phyloP scores from a whole-genome alignment of 805 yeast genomes.

The Yarrowia yakushimensis region DNA sequence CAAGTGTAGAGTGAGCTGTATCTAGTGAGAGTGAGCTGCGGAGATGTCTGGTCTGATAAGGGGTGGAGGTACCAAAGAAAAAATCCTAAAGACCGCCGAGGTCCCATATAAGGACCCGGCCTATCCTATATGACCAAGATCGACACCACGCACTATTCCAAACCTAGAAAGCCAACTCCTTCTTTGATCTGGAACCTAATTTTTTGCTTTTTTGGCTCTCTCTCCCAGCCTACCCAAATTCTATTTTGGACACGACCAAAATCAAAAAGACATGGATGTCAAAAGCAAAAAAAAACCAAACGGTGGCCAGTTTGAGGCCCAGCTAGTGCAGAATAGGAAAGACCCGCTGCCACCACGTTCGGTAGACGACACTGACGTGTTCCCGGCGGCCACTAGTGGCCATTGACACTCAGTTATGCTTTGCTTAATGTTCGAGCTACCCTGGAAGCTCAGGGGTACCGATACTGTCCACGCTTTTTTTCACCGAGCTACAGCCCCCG shows the following conservation, averaged over 20 bases:
- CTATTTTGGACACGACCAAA: neutral
- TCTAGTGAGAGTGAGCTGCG: neutral
- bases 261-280: neutral
- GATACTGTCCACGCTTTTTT: neutral
- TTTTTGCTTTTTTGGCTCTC: conserved; percentile 4
- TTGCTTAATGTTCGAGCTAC: neutral
- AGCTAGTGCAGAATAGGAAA: neutral
- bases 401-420: neutral
- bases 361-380: neutral
- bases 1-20: neutral
- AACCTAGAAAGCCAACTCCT: neutral
- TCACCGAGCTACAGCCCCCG: neutral
- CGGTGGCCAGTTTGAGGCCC: neutral
- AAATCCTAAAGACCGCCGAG: neutral
- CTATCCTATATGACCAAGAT: neutral
- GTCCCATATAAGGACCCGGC: neutral
- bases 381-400: too few relatives aligned
- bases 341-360: too few relatives aligned
- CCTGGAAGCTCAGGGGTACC: too few relatives aligned
- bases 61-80: neutral
- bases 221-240: neutral
- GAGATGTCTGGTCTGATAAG: neutral
- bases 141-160: conserved; percentile 5
- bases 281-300: neutral
- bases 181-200: conserved; percentile 14